Percentiles rank a stretch among this genome's conserved stretches.
phyloP scores from a whole-genome alignment of 169 alveolate species.

The Cryptosporidium parvum region DNA sequence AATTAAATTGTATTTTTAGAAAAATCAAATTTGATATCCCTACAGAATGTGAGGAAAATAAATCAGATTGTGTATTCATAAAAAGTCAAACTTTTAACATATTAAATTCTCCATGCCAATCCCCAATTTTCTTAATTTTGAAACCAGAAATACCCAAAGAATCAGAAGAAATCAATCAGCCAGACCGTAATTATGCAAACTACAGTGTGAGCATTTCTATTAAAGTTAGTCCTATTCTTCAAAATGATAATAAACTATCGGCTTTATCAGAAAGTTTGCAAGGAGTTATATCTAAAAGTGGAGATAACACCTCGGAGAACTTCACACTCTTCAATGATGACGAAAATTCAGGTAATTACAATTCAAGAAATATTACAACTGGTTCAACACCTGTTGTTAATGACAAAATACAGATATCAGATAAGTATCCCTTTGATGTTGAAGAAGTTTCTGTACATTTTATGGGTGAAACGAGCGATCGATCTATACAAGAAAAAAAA shows the following conservation, averaged over 20 bases:
- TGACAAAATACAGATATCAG: not conserved
- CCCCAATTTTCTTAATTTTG: not conserved
- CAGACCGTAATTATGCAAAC: not conserved
- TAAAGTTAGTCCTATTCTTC: conserved; percentile 1
- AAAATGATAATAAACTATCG: not conserved
- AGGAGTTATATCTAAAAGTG: not conserved
- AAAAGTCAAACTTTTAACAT: not conserved
- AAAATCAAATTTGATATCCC: not conserved
- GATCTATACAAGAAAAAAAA: not conserved
- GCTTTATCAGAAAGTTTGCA: not conserved
- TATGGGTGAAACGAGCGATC: not conserved
- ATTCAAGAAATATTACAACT: not conserved
- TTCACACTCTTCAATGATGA: not conserved
- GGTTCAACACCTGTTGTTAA: not conserved
- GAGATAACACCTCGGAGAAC: not conserved
- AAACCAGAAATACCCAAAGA: not conserved
- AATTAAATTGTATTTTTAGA: conserved; percentile 2
- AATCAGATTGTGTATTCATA: not conserved
- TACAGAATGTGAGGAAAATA: not conserved
- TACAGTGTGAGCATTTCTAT: conserved; percentile 7
- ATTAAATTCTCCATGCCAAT: not conserved
- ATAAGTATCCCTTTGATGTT: not conserved
- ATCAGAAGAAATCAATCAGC: not conserved
- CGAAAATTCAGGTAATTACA: conserved; percentile 4
- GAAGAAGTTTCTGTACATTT: not conserved